Evolutionary conservation across 768 basidiomycete species (phyloP), one percentile per base, ranked within the genome.

Genomic region (Termitomyces sp.): DNA sequence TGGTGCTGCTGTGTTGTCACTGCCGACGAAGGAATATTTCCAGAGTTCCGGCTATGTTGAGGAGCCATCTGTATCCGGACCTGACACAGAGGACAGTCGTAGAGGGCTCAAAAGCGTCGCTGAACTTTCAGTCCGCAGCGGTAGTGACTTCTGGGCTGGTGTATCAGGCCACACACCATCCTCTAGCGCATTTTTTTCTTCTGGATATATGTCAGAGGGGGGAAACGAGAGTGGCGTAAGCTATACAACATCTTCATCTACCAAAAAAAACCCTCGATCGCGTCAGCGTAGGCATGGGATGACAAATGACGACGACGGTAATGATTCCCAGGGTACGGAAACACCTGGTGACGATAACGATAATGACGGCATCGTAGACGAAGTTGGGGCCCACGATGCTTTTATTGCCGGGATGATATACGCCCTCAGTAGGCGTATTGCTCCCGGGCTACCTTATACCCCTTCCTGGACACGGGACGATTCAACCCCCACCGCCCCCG

Each of bases 401-500:
- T 91, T 91, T 60, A 80, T 91, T n/a, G 85, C 88, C 0, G 91
- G 90, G 7, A 92, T 94, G 89, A 88, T 94, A 52, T 93, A 83
- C 67, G 83, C 90, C 0, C 65, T 94, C 60, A 91, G 85, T 52
- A 73, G 89, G 60, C 76, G 83, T 42, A 71, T 91, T 50, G 70
- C 85, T 44, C 91, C 91, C 31, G 89, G 91, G 0, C 69, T 80
- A 9, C 91, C 89, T n/a, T 93, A 89, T 67, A 84, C 83, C 9
- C 88, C 85, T 23, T 76, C 76, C 1, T 69, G 76, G 61, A 68
- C 63, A 53, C 76, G 73, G 22, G 76, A 74, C 45, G 71, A 73
- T 50, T 47, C 63, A n/a, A 58, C 61, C 42, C 46, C 66, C 13
- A 46, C 35, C 15, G 61, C 63, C 22, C 53, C 61, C 27, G 82